Percentiles rank a stretch among this genome's conserved stretches.
Evolutionary conservation across 768 basidiomycete species (phyloP).

Genomic region (Russula sp.): DNA sequence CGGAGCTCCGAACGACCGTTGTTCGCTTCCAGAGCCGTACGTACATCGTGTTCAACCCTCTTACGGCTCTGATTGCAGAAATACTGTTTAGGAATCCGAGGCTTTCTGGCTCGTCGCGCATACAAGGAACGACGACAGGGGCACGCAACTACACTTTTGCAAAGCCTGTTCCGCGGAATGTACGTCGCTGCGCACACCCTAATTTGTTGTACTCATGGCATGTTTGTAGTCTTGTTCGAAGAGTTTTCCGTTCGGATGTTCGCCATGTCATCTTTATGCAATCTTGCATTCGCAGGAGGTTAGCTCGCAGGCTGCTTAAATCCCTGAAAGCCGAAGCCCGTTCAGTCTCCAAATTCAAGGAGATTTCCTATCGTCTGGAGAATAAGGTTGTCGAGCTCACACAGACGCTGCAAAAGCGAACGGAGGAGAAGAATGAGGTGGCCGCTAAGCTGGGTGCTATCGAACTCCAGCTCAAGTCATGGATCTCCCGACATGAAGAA

Average conservation of each 20-base stretch:
- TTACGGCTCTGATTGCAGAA: constrained; percentile 17
- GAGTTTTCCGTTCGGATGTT: constrained; percentile 56
- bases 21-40: constrained; percentile 80
- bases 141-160: constrained; percentile 68
- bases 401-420: constrained; percentile 86
- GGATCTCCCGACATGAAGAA: constrained; percentile 87
- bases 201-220: constrained; percentile 10
- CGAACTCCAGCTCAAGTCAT: constrained; percentile 82
- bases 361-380: constrained; percentile 95
- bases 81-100: constrained; percentile 59
- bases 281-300: constrained; percentile 84
- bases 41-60: constrained; percentile 38
- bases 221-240: constrained; percentile 50
- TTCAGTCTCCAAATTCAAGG: constrained; percentile 97
- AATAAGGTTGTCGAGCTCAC: constrained; percentile 99
- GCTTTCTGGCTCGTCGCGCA: constrained; percentile 60
- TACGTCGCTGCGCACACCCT: constrained; percentile 44
- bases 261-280: constrained; percentile 80
- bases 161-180: constrained; percentile 86
- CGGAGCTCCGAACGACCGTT: constrained; percentile 58
- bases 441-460: constrained; percentile 70
- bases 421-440: constrained; percentile 85
- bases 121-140: constrained; percentile 55
- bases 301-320: constrained; percentile 84
- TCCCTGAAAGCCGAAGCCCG: constrained; percentile 86